A percentile compares a stretch with the other conserved stretches of the same genome.
Conservation (phyloP, 805 yeast genomes). For the Wickerhamiella sorbophila region DNA sequence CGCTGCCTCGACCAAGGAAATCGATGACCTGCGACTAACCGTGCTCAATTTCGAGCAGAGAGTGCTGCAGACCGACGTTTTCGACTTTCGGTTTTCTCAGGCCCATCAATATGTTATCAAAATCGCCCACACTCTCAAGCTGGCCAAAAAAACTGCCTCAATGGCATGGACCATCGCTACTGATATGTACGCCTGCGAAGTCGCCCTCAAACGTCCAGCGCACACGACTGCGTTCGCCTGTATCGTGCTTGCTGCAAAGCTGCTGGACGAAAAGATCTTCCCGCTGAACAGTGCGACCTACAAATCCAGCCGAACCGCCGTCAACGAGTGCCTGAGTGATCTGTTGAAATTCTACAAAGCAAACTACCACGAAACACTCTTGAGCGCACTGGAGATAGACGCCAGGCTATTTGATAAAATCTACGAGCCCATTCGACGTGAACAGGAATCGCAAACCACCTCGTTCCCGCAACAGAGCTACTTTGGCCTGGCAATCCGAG, state of each 20-base stretch:
- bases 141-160: conserved; percentile 36
- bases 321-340: conserved; percentile 39
- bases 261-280: conserved; percentile 25
- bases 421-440: conserved; percentile 2
- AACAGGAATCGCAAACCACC: not conserved
- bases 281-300: conserved; percentile 22
- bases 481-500: conserved; percentile 10
- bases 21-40: conserved; percentile 1
- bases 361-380: conserved; percentile 38
- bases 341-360: conserved; percentile 45
- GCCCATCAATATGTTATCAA: conserved; percentile 56
- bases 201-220: conserved; percentile 55
- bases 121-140: conserved; percentile 36
- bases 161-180: conserved; percentile 64
- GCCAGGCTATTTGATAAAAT: not conserved
- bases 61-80: conserved; percentile 60
- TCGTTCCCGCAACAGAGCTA: not conserved
- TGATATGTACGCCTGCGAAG: conserved; percentile 58
- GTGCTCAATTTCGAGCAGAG: conserved; percentile 47
- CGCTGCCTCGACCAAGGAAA: conserved; percentile 2
- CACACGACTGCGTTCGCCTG: conserved; percentile 62
- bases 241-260: conserved; percentile 43
- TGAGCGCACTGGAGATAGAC: conserved; percentile 20
- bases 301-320: conserved; percentile 17
- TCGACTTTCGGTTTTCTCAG: conserved; percentile 61